Base-by-base conservation (phyloP, 345 rosid species). In the Limnanthes douglasii region DNA sequence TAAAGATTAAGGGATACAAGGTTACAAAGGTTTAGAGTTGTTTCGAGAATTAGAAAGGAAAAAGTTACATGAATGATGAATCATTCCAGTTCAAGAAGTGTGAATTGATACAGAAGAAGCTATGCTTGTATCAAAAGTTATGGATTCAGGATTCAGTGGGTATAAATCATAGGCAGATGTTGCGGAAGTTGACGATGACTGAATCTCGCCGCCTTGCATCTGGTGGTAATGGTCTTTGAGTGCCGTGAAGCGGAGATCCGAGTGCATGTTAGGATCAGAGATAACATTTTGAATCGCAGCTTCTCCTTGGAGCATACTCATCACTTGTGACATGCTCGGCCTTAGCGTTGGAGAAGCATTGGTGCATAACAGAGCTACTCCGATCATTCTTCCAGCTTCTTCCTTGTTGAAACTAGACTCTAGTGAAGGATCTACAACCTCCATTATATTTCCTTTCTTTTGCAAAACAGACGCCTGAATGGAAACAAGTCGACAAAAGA, bases 351-450 rank as follows among this genome's bases (percentile, higher is more conserved):
- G 59, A n/a, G 70, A 57, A 5, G 50, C 20, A 26, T 46, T 50
- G 17, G 68, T 46, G 62, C 75, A 69, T 12, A 57, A 8, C 0
- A 69, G 51, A 12, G 71, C 67, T 31, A 51, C 46, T 34, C 41
- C 50, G 13, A 64, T 54, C 68, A 69, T 50, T 24, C 52, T 51
- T 11, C 32, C 47, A 0, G 55, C 56, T 45, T 69, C 75, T 22
- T 13, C 51, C 7, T 28, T 41, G 35, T 61, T 37, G 44, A 47
- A 50, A 1, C 53, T 39, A 14, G 48, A 34, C 18, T 15, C 42
- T 2, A 64, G 28, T 34, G n/a, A 56, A 0, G 41, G 43, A 51
- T 69, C 68, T 19, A 64, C 47, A 1, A 62, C 25, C 51, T 55
- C 61, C 31, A 45, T 11, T 16, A 62, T 15, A 6, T 51, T 43